Base-by-base conservation (phyloP, 345 rosid species). In the Eucalyptus melliodora region DNA sequence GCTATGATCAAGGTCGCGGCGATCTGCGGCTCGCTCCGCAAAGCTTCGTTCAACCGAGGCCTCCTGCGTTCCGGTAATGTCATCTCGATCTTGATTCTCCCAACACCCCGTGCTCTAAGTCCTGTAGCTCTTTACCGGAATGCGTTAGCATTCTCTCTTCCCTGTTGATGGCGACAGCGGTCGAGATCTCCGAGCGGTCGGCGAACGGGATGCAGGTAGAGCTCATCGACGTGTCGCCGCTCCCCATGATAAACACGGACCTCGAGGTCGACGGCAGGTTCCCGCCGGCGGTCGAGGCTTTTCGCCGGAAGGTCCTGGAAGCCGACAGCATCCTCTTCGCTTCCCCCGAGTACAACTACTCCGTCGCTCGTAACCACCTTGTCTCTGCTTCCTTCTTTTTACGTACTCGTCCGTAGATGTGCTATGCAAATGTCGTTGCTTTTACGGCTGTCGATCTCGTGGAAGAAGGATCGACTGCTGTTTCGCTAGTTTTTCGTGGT, bases 11-110 rank as follows among this genome's bases (percentile, higher is more conserved):
- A 92, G 89, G 92, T 96, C 16, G 98, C 95, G 10, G 98, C 98
- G 53, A 47, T 97, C 47, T 96, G 96, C 56, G 98, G 99, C 31
- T 96, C 98, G 37, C 94, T 96, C 34, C 97, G 98, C 6, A 93
- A 95, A 92, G 95, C 89, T 13, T 97, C 98, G 69, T 94, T 86
- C 94, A 93, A 96, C 91, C 93, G 87, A 77, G 98, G 98, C 91
- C 96, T 96, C 88, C 88, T 97, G 88, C 97, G 96, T 24, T 89
- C 94, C 19, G 98, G 98, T 97, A 91, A 44, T 8, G 26, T 44
- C 53, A 24, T 69, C 83, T 42, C 77, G 49, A 42, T 45, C 88
- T 44, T n/a, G 50, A 4, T 50, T 11, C 65, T 16, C 34, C 44
- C 44, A 23, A 15, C 53, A 1, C 16, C 14, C 30, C 37, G 31